Evolutionary conservation across 129 eudicot genomes (phyloP), one percentile per base, ranked within the genome.

Genomic region (Rutidosis leptorrhynchoides): DNA sequence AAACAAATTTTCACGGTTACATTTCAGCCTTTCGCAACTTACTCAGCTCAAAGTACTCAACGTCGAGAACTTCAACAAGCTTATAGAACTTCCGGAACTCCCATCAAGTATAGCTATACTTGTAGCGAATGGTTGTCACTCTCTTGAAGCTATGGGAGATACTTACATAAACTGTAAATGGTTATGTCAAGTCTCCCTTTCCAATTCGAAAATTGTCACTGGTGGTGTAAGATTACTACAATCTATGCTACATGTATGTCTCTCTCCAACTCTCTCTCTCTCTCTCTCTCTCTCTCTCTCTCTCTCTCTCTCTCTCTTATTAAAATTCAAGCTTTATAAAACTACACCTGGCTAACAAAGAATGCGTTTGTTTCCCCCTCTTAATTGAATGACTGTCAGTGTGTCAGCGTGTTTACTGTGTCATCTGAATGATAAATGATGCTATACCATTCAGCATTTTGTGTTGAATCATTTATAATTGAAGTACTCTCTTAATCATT

Each of bases 1-100:
- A 0, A 54, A 54, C 3, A 4, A 0, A 0, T 54, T 53, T 54
- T 7, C 27, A 6, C 28, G 58, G 21, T 5, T 21, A 53, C 14
- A 25, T 24, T 56, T 56, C 33, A 56, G 62, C 62, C 62, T 56
- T 6, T 12, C 8, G 20, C 62, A 56, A 56, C 33, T 56, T 56
- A 56, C 35, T 53, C 28, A 5, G 15, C 58, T 53, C 25, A 51
- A 19, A 19, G 11, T 51, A 19, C 24, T 51, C 57, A 0, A 20
- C 58, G 14, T 52, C 11, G 1, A 11, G 6, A 0, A 8, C 9
- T 54, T 28, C 59, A 0, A 0, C 0, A 19, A 2, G 5, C 27
- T 54, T 54, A 5, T 2, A 16, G 27, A 54, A 23, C 23, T 54
- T 21, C 62, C 62, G 43, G 43, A 35, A 14, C 43, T 35, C 43